phyloP scores from a whole-genome alignment of 2,329 filamentous ascomycete species.

The Phaeosphaeria sp. region DNA sequence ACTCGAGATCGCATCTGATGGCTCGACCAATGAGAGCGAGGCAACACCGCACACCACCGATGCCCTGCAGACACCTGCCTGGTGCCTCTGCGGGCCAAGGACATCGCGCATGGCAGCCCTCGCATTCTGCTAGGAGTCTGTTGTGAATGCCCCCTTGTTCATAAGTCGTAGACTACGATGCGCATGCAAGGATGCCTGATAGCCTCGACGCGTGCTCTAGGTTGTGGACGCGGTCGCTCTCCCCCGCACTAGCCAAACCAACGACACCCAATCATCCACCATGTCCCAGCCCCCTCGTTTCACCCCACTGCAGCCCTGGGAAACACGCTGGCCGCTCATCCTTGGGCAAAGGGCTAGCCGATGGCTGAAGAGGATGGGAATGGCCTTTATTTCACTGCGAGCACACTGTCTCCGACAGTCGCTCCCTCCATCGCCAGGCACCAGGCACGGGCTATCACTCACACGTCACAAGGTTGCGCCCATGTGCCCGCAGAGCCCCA shows the following conservation, averaged over 20 bases:
- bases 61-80: background rate
- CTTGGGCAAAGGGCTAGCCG: slow-evolving; percentile 17
- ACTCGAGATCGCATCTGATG: background rate
- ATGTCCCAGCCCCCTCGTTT: slow-evolving; percentile 40
- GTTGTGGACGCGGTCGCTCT: slow-evolving; percentile 7
- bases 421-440: slow-evolving; percentile 28
- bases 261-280: slow-evolving; percentile 29
- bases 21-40: slow-evolving; percentile 14
- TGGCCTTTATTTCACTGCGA: slow-evolving; percentile 14
- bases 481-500: slow-evolving; percentile 39
- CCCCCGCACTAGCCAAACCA: slow-evolving; percentile 22
- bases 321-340: slow-evolving; percentile 28
- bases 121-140: background rate
- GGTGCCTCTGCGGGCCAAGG: background rate
- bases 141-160: background rate
- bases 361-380: slow-evolving; percentile 12
- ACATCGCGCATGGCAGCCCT: background rate
- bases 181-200: slow-evolving; percentile 10
- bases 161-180: slow-evolving; percentile 1
- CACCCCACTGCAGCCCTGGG: slow-evolving; percentile 34
- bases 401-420: slow-evolving; percentile 10
- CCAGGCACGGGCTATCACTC: slow-evolving; percentile 26
- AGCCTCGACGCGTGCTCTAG: slow-evolving; percentile 13
- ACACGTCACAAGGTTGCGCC: slow-evolving; percentile 42
- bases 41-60: slow-evolving; percentile 9